Percentiles rank a stretch among this genome's conserved stretches.
Evolutionary conservation across 176 grass and related monocot genomes (phyloP).

Genomic region (Calamus simplicifolius): DNA sequence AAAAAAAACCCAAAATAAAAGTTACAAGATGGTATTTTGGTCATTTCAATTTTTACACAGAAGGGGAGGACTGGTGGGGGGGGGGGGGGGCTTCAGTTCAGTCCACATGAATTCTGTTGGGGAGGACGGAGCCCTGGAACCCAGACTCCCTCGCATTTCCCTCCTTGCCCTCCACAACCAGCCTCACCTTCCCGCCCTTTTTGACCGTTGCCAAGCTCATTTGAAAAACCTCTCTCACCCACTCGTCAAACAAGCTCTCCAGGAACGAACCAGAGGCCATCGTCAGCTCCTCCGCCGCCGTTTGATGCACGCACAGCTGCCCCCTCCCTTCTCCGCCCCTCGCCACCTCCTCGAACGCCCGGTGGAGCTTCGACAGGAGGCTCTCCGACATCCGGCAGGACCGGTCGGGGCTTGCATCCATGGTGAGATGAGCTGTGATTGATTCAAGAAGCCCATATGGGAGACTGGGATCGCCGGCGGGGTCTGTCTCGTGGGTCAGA

Average conservation of each 20-base stretch:
- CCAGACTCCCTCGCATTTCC: constrained; percentile 28
- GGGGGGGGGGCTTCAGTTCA: no score
- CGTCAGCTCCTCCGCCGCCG: constrained; percentile 30
- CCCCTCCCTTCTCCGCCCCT: not conserved
- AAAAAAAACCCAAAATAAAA: no score
- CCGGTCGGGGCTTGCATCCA: constrained; percentile 14
- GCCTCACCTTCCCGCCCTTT: constrained; percentile 48
- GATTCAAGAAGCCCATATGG: constrained; percentile 18
- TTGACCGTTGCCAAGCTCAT: constrained; percentile 26
- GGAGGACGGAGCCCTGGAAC: constrained; percentile 68
- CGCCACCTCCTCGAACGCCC: constrained; percentile 11
- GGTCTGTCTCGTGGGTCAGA: constrained; percentile 51
- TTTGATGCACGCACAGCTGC: constrained; percentile 22
- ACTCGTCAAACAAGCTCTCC: constrained; percentile 48
- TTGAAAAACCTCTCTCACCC: constrained; percentile 58
- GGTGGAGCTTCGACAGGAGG: constrained; percentile 30
- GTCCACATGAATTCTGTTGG: constrained; percentile 50
- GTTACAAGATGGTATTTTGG: no score
- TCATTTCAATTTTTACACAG: no score
- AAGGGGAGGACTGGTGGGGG: no score
- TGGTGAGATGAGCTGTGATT: constrained; percentile 12
- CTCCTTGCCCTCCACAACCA: constrained; percentile 17
- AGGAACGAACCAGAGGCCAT: constrained; percentile 32
- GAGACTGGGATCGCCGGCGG: not conserved
- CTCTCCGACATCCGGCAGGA: constrained; percentile 1